Conservation (phyloP, 257 asterid species). For the Solanum clarkiae region DNA sequence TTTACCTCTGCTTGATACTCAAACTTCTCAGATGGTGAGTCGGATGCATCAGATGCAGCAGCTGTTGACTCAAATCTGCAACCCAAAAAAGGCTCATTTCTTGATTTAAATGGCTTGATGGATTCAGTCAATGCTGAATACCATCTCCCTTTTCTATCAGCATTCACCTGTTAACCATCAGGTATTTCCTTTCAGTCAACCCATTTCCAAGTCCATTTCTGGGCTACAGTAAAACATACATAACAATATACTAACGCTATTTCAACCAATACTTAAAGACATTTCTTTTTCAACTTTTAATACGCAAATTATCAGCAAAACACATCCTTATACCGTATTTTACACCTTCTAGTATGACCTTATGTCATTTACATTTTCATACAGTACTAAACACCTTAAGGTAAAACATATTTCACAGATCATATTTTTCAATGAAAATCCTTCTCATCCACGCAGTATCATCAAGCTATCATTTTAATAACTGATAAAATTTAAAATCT, state of each 20-base stretch:
- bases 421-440: neutral
- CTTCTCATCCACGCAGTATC: neutral
- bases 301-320: neutral
- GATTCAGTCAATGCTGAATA: slow-evolving; percentile 36
- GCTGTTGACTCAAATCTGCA: slow-evolving; percentile 55
- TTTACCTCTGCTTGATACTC: slow-evolving; percentile 98
- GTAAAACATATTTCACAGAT: neutral
- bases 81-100: slow-evolving; percentile 20
- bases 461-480: no score
- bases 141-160: slow-evolving; percentile 33
- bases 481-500: no score
- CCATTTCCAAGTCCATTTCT: neutral
- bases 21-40: slow-evolving; percentile 47
- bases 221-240: neutral
- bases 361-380: neutral
- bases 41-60: slow-evolving; percentile 52
- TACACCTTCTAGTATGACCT: neutral
- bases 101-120: slow-evolving; percentile 11
- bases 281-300: neutral
- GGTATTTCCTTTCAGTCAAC: neutral
- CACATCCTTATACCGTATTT: neutral
- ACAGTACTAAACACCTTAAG: neutral
- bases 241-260: neutral
- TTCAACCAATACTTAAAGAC: neutral
- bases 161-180: slow-evolving; percentile 35